phyloP scores from a whole-genome alignment of 345 rosid genomes.

The Linum usitatissimum region DNA sequence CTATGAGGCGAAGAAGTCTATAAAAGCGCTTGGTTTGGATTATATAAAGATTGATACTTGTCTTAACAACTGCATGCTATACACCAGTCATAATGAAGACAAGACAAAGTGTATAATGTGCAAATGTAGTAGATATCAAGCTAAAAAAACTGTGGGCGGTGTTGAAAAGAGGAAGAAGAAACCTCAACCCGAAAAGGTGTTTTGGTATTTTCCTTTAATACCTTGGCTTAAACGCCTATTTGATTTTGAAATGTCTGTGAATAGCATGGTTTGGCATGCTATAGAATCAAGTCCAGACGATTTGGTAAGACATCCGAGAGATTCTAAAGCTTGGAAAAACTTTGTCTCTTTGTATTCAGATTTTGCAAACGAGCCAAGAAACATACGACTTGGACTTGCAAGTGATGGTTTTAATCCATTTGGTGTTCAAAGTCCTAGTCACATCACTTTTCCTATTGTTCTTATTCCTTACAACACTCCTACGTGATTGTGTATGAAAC shows the following conservation, averaged over 20 bases:
- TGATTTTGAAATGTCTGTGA: slow-evolving; percentile 1
- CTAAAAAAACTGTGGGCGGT: neutral
- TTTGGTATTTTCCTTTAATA: slow-evolving; percentile 6
- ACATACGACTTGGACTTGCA: neutral
- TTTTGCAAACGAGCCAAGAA: neutral
- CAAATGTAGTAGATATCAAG: neutral
- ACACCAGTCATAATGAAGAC: neutral
- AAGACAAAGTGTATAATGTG: neutral
- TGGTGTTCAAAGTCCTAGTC: neutral
- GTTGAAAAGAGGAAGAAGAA: neutral
- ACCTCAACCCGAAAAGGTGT: neutral
- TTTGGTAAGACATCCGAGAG: neutral
- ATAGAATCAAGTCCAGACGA: neutral
- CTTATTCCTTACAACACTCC: slow-evolving; percentile 2
- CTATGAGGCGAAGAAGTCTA: slow-evolving; percentile 6
- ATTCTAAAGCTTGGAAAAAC: neutral
- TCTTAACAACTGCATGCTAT: slow-evolving; percentile 7
- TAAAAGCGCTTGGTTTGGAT: neutral
- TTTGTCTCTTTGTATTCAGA: neutral
- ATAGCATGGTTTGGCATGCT: too few relatives aligned
- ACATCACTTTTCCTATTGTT: neutral
- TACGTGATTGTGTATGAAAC: neutral
- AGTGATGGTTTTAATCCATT: neutral
- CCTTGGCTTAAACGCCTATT: slow-evolving; percentile 12
- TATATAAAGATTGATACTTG: slow-evolving; percentile 15